phyloP scores from a whole-genome alignment of 805 yeast genomes.

The Hanseniaspora lindneri region DNA sequence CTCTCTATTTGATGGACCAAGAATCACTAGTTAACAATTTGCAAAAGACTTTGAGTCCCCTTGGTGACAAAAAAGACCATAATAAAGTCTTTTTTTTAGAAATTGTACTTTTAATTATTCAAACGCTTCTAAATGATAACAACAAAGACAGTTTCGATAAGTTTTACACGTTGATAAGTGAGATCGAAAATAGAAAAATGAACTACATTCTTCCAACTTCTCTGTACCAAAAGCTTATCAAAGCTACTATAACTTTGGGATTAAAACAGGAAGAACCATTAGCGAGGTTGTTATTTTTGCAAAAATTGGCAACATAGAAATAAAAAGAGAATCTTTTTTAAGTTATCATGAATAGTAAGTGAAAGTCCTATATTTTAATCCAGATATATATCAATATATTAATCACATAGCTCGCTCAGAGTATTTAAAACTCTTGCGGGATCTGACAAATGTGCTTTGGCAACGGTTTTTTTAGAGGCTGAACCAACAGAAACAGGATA shows the following conservation, averaged over 20 bases:
- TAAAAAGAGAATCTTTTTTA: too few species aligned
- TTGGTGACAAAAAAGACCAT: not conserved
- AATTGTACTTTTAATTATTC: not conserved
- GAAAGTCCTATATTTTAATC: too few species aligned
- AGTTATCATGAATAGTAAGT: too few species aligned
- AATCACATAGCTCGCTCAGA: constrained; percentile 50
- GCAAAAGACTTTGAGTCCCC: not conserved
- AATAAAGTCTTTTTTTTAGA: not conserved
- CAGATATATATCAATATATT: too few species aligned
- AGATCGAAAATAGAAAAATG: not conserved
- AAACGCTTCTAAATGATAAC: constrained; percentile 4
- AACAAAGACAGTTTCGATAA: constrained; percentile 1
- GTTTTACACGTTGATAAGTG: not conserved
- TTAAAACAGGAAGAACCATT: not conserved
- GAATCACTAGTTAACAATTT: not conserved
- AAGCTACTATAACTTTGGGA: not conserved
- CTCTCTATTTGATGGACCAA: not conserved
- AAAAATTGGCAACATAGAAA: not conserved
- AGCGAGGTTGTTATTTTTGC: not conserved
- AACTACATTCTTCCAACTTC: not conserved
- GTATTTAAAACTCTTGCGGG: constrained; percentile 79
- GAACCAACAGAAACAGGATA: constrained; percentile 90
- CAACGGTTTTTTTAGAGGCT: constrained; percentile 72
- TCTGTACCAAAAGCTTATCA: not conserved
- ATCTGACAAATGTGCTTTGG: constrained; percentile 72